These are phyloP conservation scores for Bromus sterilis DNA, from an alignment of 176 grass and related monocot species.

Conservation along the genomic window DNA sequence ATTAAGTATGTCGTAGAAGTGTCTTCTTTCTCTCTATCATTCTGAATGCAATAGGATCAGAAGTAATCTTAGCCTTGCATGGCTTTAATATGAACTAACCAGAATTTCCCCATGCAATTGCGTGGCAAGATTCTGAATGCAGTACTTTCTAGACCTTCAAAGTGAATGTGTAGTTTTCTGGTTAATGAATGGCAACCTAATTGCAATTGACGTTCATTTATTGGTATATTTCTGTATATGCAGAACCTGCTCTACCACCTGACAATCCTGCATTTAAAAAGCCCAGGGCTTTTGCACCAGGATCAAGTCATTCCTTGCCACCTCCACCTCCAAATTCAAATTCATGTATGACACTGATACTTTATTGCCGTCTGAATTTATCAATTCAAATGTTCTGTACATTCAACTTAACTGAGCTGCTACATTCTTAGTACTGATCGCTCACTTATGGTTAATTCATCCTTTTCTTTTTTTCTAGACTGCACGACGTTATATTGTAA, in stretches of 20 bases:
- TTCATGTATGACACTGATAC: conserved; percentile 48
- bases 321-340: conserved; percentile 68
- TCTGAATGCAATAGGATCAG: background rate
- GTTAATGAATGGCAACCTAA: background rate
- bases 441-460: conserved; percentile 19
- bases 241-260: conserved; percentile 46
- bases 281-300: conserved; percentile 37
- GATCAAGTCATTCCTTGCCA: conserved; percentile 34
- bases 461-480: conserved; percentile 39
- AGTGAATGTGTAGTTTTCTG: background rate
- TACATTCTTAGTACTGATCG: background rate
- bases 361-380: conserved; percentile 8
- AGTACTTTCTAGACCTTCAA: background rate
- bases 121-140: background rate
- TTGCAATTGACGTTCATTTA: background rate
- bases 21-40: conserved; percentile 6
- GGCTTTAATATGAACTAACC: background rate
- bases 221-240: conserved; percentile 25
- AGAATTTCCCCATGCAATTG: background rate
- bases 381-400: background rate
- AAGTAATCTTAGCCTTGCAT: background rate
- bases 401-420: background rate
- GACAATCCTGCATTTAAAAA: conserved; percentile 25
- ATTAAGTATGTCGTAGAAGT: conserved; percentile 13
- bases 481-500: conserved; percentile 48